phyloP scores from a whole-genome alignment of 2,329 filamentous ascomycete genomes.

The Lecanosticta acicola region DNA sequence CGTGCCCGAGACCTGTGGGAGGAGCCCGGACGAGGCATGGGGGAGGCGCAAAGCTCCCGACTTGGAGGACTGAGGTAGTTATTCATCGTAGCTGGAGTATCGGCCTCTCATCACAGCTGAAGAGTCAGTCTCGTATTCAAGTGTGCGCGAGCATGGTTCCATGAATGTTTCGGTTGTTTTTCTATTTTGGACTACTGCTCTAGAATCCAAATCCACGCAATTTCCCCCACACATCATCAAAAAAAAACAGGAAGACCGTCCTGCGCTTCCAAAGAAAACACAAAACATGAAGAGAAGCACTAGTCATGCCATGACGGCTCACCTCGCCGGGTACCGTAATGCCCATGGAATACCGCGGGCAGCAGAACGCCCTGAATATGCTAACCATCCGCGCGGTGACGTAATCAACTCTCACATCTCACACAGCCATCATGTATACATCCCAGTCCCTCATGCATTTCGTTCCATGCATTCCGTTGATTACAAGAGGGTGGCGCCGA shows the following conservation, averaged over 20 bases:
- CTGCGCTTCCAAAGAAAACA: too few species aligned
- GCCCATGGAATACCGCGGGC: background rate
- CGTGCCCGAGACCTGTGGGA: constrained; percentile 86
- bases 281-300: too few species aligned
- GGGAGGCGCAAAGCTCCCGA: constrained; percentile 48
- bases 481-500: constrained; percentile 26
- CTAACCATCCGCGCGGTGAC: background rate
- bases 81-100: background rate
- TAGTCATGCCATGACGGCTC: background rate
- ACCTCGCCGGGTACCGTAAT: background rate
- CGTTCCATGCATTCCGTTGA: background rate
- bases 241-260: too few species aligned
- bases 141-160: too few species aligned
- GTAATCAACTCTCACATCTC: background rate
- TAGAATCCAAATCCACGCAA: background rate
- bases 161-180: background rate
- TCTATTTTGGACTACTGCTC: background rate
- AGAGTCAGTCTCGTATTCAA: too few species aligned
- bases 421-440: background rate
- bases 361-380: background rate
- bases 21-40: constrained; percentile 86
- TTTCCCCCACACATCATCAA: background rate
- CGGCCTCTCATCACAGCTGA: background rate
- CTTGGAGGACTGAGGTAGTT: constrained; percentile 14
- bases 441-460: background rate